Conservation (phyloP, 345 rosid genomes). For the Bruguiera parviflora region DNA sequence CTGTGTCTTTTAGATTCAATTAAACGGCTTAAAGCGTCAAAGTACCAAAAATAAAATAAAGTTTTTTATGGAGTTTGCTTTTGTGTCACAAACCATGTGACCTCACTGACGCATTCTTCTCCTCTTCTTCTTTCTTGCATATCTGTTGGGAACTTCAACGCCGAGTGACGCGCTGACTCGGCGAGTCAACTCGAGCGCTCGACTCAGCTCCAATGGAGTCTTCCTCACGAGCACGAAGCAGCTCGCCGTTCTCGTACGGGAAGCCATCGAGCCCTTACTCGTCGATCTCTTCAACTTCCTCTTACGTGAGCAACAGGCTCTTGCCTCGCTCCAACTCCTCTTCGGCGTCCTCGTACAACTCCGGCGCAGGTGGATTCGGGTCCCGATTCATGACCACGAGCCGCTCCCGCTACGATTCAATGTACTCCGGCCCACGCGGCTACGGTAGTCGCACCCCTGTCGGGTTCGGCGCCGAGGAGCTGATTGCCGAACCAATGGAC, state of each 20-base stretch:
- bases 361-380: conserved; percentile 41
- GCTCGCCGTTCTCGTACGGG: conserved; percentile 75
- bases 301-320: conserved; percentile 49
- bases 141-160: conserved; percentile 10
- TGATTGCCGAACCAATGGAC: conserved; percentile 62
- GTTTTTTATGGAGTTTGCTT: conserved; percentile 41
- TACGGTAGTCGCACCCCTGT: conserved; percentile 47
- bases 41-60: conserved; percentile 13
- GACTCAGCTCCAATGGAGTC: conserved; percentile 52
- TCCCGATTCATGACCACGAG: conserved; percentile 83
- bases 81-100: conserved; percentile 74
- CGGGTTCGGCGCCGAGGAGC: conserved; percentile 60
- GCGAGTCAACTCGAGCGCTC: conserved; percentile 30
- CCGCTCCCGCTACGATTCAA: conserved; percentile 61
- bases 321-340: conserved; percentile 78
- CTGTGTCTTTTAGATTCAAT: not conserved
- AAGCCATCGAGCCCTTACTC: conserved; percentile 79
- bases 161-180: conserved; percentile 36
- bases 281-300: conserved; percentile 72
- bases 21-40: conserved; percentile 1
- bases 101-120: conserved; percentile 62
- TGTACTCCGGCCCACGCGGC: conserved; percentile 33
- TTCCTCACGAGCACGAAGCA: conserved; percentile 80
- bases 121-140: conserved; percentile 18
- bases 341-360: conserved; percentile 53